These are phyloP conservation scores for Pinus albicaulis DNA, from an alignment of 75 land plant genomes.

Conservation along the genomic window DNA sequence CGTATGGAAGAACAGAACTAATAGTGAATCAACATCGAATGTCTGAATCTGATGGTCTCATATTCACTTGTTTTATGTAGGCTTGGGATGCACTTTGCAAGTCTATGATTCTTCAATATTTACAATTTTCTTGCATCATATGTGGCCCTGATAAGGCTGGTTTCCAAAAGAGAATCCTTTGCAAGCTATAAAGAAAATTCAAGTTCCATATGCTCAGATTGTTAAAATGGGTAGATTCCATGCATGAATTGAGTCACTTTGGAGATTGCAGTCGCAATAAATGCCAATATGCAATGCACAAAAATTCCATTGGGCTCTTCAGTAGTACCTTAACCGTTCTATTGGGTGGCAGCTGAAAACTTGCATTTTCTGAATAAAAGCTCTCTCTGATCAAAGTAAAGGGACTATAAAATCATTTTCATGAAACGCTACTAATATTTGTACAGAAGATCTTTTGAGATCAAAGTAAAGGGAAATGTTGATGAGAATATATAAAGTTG, in stretches of 20 bases:
- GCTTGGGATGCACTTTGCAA: neutral
- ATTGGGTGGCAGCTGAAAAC: neutral
- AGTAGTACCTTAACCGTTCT: neutral
- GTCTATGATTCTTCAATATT: neutral
- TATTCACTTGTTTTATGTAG: neutral
- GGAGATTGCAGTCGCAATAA: neutral
- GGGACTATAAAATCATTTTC: neutral
- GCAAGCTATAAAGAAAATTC: neutral
- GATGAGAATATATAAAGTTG: neutral
- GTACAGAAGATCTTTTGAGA: neutral
- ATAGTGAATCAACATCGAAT: neutral
- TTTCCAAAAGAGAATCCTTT: neutral
- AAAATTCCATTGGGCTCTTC: neutral
- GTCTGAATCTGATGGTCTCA: neutral
- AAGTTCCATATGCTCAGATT: neutral
- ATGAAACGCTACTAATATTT: neutral
- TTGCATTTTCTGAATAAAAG: neutral
- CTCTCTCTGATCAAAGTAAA: neutral
- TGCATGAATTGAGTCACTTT: neutral
- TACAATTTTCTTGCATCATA: conserved; percentile 2
- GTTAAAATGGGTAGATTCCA: neutral
- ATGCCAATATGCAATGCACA: neutral
- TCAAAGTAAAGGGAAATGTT: neutral
- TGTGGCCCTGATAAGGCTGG: neutral
- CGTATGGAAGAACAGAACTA: conserved; percentile 39